Evolutionary conservation across 192 early-diverging fungal species (phyloP).

Genomic region (Umbelopsis isabellina): DNA sequence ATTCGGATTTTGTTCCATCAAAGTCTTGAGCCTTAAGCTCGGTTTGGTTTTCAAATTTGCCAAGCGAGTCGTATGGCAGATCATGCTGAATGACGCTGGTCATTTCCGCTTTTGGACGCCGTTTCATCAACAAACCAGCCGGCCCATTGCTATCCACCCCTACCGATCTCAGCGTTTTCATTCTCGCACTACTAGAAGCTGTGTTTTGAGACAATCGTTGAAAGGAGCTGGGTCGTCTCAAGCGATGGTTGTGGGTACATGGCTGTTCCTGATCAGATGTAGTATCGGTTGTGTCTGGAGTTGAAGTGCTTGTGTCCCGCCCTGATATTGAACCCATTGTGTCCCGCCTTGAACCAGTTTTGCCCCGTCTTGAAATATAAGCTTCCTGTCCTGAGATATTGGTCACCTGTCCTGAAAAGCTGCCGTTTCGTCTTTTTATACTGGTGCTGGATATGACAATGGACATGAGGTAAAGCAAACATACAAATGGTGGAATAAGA

Average conservation of each 20-base stretch:
- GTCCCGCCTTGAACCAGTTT: too few relatives aligned
- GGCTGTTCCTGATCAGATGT: not conserved
- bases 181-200: not conserved
- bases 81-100: constrained; percentile 10
- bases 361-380: too few relatives aligned
- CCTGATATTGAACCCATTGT: not conserved
- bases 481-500: too few relatives aligned
- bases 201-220: constrained; percentile 10
- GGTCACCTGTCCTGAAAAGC: too few relatives aligned
- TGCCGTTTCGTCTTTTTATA: too few relatives aligned
- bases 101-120: constrained; percentile 11
- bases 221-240: not conserved
- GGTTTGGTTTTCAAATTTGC: constrained; percentile 19
- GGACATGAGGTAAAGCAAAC: too few relatives aligned
- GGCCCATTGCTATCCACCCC: not conserved
- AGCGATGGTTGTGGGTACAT: not conserved
- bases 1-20: not conserved
- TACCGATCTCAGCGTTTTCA: not conserved
- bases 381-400: too few relatives aligned
- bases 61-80: constrained; percentile 9
- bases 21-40: not conserved
- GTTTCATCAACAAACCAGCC: not conserved
- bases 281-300: not conserved
- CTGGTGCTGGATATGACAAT: too few relatives aligned
- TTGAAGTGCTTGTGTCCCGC: not conserved